Evolutionary conservation across 805 yeast genomes (phyloP).

Genomic region (Candida alai): DNA sequence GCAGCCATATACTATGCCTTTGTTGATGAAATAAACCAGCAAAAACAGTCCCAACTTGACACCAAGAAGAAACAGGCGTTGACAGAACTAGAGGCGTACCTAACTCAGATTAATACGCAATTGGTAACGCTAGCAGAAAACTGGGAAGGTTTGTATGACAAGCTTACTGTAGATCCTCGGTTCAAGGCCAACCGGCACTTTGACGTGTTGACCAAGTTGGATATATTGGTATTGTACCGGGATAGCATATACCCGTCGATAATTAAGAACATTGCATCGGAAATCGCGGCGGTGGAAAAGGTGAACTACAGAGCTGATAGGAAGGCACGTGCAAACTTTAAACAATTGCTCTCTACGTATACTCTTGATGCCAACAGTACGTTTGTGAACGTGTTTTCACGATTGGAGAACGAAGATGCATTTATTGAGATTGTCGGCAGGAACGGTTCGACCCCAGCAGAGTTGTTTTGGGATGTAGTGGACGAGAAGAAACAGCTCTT

Average conservation of each 20-base stretch:
- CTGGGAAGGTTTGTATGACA: slow-evolving; percentile 38
- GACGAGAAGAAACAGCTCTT: slow-evolving; percentile 57
- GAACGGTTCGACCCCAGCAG: slow-evolving; percentile 73
- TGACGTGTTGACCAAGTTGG: slow-evolving; percentile 49
- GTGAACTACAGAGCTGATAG: slow-evolving; percentile 56
- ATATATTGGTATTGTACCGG: slow-evolving; percentile 54
- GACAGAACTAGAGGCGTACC: slow-evolving; percentile 48
- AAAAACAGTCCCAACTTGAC: slow-evolving; percentile 20
- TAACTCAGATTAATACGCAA: slow-evolving; percentile 33
- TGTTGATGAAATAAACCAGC: slow-evolving; percentile 34
- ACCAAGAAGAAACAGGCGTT: slow-evolving; percentile 46
- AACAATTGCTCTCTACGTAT: slow-evolving; percentile 43
- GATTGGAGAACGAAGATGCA: slow-evolving; percentile 50
- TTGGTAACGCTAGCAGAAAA: slow-evolving; percentile 21
- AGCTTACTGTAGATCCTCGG: slow-evolving; percentile 43
- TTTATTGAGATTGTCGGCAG: slow-evolving; percentile 67
- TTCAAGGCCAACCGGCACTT: slow-evolving; percentile 60
- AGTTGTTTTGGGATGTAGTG: slow-evolving; percentile 69
- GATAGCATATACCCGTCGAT: slow-evolving; percentile 28
- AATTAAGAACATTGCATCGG: slow-evolving; percentile 16
- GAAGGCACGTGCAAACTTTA: slow-evolving; percentile 60
- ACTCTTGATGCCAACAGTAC: slow-evolving; percentile 44
- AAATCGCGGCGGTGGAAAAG: slow-evolving; percentile 24
- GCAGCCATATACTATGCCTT: slow-evolving; percentile 51
- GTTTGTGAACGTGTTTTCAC: slow-evolving; percentile 55